Percentiles rank a stretch among this genome's conserved stretches.
Conservation (phyloP, 169 alveolate species). For the Cyclospora cayetanensis region DNA sequence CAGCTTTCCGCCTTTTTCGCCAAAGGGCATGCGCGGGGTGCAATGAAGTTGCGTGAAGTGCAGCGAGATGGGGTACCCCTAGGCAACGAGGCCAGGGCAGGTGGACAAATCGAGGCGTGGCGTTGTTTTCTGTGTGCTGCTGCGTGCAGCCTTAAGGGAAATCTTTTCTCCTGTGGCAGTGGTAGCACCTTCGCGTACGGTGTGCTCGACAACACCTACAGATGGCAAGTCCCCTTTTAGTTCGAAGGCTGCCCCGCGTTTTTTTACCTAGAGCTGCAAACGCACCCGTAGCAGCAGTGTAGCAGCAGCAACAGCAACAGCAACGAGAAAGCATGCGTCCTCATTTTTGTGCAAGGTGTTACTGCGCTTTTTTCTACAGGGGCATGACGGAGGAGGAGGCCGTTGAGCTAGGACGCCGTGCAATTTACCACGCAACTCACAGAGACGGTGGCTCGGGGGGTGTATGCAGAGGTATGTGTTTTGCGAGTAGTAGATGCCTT, state of each 20-base stretch:
- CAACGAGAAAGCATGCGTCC: background rate
- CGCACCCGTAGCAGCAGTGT: background rate
- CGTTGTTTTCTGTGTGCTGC: background rate
- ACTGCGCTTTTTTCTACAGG: conserved; percentile 25
- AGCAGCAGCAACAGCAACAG: conserved; percentile 9
- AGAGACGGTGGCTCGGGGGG: conserved; percentile 99
- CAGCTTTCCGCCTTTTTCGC: no score
- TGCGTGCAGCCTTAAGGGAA: conserved; percentile 89
- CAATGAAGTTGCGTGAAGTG: background rate
- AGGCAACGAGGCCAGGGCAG: no score
- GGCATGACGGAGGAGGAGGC: conserved; percentile 97
- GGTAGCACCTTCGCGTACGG: conserved; percentile 98
- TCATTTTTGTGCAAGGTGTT: background rate
- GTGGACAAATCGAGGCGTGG: no score
- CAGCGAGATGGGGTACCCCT: background rate
- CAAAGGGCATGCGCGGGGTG: no score
- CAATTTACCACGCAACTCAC: conserved; percentile 98
- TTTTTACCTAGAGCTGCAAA: background rate
- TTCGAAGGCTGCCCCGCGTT: background rate
- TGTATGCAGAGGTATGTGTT: conserved; percentile 86
- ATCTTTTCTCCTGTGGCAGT: conserved; percentile 74
- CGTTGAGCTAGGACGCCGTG: conserved; percentile 96
- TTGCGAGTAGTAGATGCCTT: background rate
- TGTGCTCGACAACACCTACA: conserved; percentile 94
- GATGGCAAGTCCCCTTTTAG: conserved; percentile 64